Conservation (phyloP, 2,329 filamentous ascomycete species). For the Beauveria scarabaeidicola region DNA sequence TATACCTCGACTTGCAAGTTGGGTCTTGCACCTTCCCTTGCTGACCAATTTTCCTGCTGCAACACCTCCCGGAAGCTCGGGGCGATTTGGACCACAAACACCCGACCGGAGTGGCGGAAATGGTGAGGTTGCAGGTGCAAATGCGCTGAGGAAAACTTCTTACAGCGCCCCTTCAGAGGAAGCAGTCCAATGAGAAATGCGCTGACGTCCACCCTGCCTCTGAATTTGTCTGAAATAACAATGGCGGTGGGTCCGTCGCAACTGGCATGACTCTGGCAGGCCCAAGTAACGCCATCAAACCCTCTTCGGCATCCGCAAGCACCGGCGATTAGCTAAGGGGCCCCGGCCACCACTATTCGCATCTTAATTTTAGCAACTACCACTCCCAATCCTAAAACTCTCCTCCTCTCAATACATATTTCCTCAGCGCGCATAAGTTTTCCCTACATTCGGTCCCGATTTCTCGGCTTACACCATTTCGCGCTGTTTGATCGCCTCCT, state of each 20-base stretch:
- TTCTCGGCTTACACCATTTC: background rate
- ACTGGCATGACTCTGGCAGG: conserved; percentile 6
- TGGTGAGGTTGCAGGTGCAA: background rate
- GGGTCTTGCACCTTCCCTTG: no score
- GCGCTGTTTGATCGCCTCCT: background rate
- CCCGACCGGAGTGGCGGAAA: background rate
- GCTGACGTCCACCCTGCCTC: background rate
- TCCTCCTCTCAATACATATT: background rate
- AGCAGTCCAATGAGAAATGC: background rate
- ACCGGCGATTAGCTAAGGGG: conserved; percentile 5
- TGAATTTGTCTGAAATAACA: background rate
- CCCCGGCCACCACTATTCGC: background rate
- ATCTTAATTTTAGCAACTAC: background rate
- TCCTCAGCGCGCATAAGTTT: background rate
- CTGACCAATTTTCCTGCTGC: background rate
- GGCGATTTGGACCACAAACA: background rate
- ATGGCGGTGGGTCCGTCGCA: background rate
- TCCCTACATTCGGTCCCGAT: background rate
- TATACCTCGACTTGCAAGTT: no score
- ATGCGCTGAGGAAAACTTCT: background rate
- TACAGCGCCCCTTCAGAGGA: background rate
- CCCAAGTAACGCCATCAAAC: conserved; percentile 6
- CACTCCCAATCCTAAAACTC: conserved; percentile 4
- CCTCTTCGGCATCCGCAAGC: conserved; percentile 2
- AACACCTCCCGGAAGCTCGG: background rate